Conservation (phyloP, 257 asterid genomes). For the Plantago elongata region DNA sequence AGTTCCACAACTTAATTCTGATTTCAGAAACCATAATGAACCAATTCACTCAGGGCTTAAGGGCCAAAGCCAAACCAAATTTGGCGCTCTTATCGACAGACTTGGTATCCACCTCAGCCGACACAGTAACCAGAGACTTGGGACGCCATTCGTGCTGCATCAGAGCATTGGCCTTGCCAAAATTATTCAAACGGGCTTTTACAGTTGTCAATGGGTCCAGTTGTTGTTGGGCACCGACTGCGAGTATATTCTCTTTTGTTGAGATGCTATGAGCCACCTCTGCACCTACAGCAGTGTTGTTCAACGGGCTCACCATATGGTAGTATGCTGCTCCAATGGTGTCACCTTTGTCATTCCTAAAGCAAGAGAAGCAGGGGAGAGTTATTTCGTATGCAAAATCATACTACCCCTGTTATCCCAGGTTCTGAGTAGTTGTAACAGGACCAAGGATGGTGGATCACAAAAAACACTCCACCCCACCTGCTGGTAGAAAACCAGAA, state of each 20-base stretch:
- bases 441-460: background rate
- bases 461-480: background rate
- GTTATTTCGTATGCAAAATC: too few relatives aligned
- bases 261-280: constrained; percentile 51
- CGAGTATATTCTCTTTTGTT: constrained; percentile 40
- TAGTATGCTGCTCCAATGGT: constrained; percentile 38
- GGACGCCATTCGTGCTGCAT: constrained; percentile 60
- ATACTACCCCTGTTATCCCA: too few relatives aligned
- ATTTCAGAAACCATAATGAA: constrained; percentile 4
- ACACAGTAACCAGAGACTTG: constrained; percentile 42
- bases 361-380: background rate
- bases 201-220: constrained; percentile 47
- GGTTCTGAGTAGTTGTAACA: background rate
- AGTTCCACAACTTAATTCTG: background rate
- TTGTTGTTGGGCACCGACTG: constrained; percentile 39
- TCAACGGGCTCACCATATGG: constrained; percentile 41
- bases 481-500: too few relatives aligned
- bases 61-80: constrained; percentile 47
- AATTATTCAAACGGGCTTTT: constrained; percentile 43
- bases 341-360: constrained; percentile 45
- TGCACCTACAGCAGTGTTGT: constrained; percentile 44
- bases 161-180: constrained; percentile 40
- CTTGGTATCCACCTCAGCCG: constrained; percentile 50
- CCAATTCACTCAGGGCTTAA: constrained; percentile 34
- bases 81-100: constrained; percentile 43